Evolutionary conservation across 108 stramenopile genomes (phyloP), one percentile per base, ranked within the genome.

Genomic region (Skeletonema potamos): DNA sequence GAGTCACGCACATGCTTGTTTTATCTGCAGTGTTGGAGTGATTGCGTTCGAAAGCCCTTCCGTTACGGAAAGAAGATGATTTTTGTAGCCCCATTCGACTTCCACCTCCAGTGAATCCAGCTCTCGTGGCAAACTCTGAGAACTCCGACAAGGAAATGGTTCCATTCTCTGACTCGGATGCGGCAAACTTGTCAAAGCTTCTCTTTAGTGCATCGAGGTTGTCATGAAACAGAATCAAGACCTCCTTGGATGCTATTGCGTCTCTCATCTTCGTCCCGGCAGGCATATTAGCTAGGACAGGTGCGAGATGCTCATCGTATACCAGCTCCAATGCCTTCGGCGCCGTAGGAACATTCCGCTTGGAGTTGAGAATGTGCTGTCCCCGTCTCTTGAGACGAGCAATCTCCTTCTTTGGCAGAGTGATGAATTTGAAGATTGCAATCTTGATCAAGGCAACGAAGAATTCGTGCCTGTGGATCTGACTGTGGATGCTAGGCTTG

Each of bases 361-460:
- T 28, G 11, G 27, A 7, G 22, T 24, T 28, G 11, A 66, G 32
- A 1, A 51, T 15, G 4, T 51, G 20, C 27, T 71, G 62, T 15
- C 72, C 64, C 18, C 17, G 15, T n/a, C 46, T 46, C 26, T 65
- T 27, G 15, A 75, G 59, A 11, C 36, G 68, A 9, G 66, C 36
- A 51, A 43, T 62, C 36, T 74, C 73, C 48, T 54, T 74, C 18
- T 54, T 43, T 10, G 41, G 39, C 13, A 74, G 18, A 0, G 66
- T 36, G 6, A 74, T 68, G 27, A 28, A 64, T 51, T 66, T 73
- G 64, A 66, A 73, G 20, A 44, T 26, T 15, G 59, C 48, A 9
- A 75, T 68, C 48, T 69, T 75, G 17, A 69, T 69, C 13, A 75
- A 15, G 3, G 43, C 39, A 0, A 75, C 54, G 20, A 75, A 68